These are phyloP conservation scores for Medicago ruthenica DNA, from an alignment of 306 rosid genomes.

Conservation along the genomic window DNA sequence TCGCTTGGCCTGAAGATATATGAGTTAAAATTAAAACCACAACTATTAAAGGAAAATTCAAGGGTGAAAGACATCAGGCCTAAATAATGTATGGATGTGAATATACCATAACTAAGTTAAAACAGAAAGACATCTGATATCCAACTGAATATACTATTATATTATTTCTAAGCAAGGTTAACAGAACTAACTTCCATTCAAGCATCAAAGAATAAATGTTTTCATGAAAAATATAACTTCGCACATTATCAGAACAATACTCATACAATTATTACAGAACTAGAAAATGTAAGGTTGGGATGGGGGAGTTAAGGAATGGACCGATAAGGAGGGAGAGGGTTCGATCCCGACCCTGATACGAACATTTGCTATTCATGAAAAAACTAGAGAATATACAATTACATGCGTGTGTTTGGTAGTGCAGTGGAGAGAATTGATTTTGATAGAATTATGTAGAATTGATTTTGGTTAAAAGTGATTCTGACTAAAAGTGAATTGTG, in stretches of 20 bases:
- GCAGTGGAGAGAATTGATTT: too few species aligned
- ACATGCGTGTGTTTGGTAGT: not conserved
- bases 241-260: constrained; percentile 5
- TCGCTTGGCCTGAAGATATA: constrained; percentile 73
- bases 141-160: not conserved
- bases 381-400: constrained; percentile 17
- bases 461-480: too few species aligned
- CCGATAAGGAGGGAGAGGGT: not conserved
- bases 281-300: constrained; percentile 3
- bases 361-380: not conserved
- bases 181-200: constrained; percentile 29
- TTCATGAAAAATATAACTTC: constrained; percentile 16
- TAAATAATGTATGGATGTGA: constrained; percentile 1
- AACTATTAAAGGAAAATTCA: not conserved
- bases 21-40: not conserved
- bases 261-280: constrained; percentile 8
- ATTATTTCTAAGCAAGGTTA: constrained; percentile 6
- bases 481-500: too few species aligned
- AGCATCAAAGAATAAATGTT: constrained; percentile 11
- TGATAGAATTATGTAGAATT: too few species aligned
- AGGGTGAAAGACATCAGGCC: constrained; percentile 6
- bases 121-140: constrained; percentile 7
- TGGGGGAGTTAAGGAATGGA: not conserved
- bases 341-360: not conserved
- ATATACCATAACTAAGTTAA: constrained; percentile 28